phyloP scores from a whole-genome alignment of 2,329 filamentous ascomycete species.

The Fusarium pseudoanthophilum region DNA sequence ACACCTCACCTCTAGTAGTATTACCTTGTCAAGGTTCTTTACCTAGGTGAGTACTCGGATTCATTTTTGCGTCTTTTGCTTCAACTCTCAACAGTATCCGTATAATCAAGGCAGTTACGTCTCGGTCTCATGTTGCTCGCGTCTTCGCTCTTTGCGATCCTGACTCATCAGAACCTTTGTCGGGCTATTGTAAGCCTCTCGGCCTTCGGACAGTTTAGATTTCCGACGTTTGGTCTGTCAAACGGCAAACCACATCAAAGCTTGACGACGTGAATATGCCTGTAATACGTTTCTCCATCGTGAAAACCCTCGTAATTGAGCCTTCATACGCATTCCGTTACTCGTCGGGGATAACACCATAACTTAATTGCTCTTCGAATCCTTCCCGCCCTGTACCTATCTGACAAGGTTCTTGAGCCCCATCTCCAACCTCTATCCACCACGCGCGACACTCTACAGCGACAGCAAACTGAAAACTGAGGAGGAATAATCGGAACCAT shows the following conservation, averaged over 20 bases:
- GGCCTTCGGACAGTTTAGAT: constrained; percentile 41
- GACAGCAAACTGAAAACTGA: neutral
- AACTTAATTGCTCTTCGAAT: neutral
- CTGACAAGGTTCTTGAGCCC: constrained; percentile 1
- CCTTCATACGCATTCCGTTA: neutral
- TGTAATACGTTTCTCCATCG: constrained; percentile 9
- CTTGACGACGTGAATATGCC: constrained; percentile 31
- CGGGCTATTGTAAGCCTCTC: constrained; percentile 37
- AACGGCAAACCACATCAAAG: constrained; percentile 30
- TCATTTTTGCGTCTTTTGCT: constrained; percentile 10
- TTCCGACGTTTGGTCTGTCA: constrained; percentile 26
- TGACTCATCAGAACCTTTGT: constrained; percentile 35
- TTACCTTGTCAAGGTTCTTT: neutral
- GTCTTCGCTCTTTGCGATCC: constrained; percentile 8
- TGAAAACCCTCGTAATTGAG: constrained; percentile 17
- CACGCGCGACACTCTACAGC: neutral
- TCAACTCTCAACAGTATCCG: neutral
- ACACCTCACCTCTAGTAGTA: neutral
- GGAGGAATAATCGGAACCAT: neutral
- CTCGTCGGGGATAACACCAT: neutral
- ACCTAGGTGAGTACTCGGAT: neutral
- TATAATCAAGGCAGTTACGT: neutral
- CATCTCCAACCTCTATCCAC: neutral
- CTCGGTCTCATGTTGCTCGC: constrained; percentile 6
- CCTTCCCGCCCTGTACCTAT: neutral